A percentile compares a stretch with the other conserved stretches of the same genome.
Conservation (phyloP, 768 basidiomycete genomes). For the Lepiota venenata region DNA sequence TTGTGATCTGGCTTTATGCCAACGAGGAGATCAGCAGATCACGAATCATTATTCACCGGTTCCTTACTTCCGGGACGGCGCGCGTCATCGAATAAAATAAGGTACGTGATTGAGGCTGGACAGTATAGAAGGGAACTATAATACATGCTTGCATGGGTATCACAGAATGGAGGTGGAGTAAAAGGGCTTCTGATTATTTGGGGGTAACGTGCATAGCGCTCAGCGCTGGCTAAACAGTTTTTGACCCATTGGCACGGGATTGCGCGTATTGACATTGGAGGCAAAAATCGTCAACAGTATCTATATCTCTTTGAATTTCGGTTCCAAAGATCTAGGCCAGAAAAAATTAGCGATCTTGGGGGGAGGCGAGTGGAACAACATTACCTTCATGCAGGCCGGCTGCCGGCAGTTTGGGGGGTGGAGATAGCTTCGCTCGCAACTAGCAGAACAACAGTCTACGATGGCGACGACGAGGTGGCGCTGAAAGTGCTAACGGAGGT, state of each 20-base stretch:
- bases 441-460: conserved; percentile 64
- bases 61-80: conserved; percentile 5
- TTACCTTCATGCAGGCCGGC: conserved; percentile 53
- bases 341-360: background rate
- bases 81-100: conserved; percentile 8
- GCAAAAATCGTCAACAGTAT: conserved; percentile 70
- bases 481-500: conserved; percentile 65
- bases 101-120: background rate
- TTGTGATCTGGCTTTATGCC: background rate
- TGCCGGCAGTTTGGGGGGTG: conserved; percentile 57
- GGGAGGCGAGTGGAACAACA: conserved; percentile 18
- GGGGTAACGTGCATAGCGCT: conserved; percentile 18
- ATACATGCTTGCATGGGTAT: conserved; percentile 11
- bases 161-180: background rate
- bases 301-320: conserved; percentile 67
- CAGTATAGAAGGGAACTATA: conserved; percentile 1
- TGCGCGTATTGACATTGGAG: conserved; percentile 64
- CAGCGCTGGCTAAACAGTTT: conserved; percentile 12
- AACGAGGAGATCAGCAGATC: conserved; percentile 7
- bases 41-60: conserved; percentile 1
- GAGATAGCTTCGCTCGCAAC: conserved; percentile 60
- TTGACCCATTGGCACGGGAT: conserved; percentile 24
- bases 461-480: conserved; percentile 71
- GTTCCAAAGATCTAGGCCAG: conserved; percentile 58
- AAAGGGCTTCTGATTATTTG: background rate